A percentile compares a stretch with the other conserved stretches of the same genome.
Evolutionary conservation across 805 yeast genomes (phyloP).

Genomic region (Yamadazyma kitorensis): DNA sequence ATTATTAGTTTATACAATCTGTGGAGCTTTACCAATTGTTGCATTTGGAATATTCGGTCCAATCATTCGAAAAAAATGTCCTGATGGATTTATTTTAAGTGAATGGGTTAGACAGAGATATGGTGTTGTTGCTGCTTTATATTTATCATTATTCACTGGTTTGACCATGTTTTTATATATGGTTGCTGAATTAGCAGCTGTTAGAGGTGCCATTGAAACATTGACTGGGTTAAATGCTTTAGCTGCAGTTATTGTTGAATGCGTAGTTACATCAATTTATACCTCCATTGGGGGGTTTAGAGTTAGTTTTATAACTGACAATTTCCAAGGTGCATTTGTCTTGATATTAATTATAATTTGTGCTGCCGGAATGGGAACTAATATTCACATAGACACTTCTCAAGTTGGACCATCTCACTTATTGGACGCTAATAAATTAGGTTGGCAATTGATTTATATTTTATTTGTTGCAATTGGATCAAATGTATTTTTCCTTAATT

Average conservation of each 20-base stretch:
- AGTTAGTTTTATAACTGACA: slow-evolving; percentile 84
- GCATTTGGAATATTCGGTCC: slow-evolving; percentile 86
- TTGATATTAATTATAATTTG: slow-evolving; percentile 65
- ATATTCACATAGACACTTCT: slow-evolving; percentile 63
- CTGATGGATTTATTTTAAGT: slow-evolving; percentile 86
- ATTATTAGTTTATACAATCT: slow-evolving; percentile 69
- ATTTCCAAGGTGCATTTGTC: slow-evolving; percentile 77
- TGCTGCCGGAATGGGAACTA: slow-evolving; percentile 73
- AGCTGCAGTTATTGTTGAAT: slow-evolving; percentile 80
- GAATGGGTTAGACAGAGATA: slow-evolving; percentile 91
- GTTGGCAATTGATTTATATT: slow-evolving; percentile 88
- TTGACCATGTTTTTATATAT: slow-evolving; percentile 81
- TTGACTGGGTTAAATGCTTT: slow-evolving; percentile 77
- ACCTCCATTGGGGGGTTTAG: slow-evolving; percentile 88
- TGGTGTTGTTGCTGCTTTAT: slow-evolving; percentile 70
- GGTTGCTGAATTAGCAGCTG: slow-evolving; percentile 83
- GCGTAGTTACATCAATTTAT: slow-evolving; percentile 82
- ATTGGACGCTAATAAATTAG: slow-evolving; percentile 63
- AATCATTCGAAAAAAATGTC: slow-evolving; percentile 69
- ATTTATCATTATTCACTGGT: slow-evolving; percentile 76
- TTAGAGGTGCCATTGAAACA: slow-evolving; percentile 71
- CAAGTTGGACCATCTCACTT: slow-evolving; percentile 63
- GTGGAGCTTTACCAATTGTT: slow-evolving; percentile 82
- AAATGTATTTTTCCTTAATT: slow-evolving; percentile 85
- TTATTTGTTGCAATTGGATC: slow-evolving; percentile 83